Evolutionary conservation across 768 basidiomycete species (phyloP).

Genomic region (Termitomyces titanicus): DNA sequence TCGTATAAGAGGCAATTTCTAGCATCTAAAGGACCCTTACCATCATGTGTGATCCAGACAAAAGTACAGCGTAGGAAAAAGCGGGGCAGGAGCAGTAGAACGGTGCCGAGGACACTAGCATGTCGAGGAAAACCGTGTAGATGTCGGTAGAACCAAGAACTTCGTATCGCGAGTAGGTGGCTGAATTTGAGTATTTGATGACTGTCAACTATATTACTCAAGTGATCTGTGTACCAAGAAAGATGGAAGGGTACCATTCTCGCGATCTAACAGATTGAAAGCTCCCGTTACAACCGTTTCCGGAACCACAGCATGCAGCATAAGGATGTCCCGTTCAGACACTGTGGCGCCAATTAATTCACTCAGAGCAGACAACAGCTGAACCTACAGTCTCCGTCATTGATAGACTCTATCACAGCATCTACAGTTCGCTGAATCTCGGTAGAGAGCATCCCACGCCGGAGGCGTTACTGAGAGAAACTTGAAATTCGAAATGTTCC

Average conservation of each 20-base stretch:
- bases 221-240: neutral
- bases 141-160: constrained; percentile 64
- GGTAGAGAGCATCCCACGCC: constrained; percentile 18
- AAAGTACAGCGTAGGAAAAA: constrained; percentile 61
- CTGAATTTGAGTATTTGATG: constrained; percentile 52
- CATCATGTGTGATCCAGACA: constrained; percentile 60
- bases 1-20: neutral
- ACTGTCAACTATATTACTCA: constrained; percentile 38
- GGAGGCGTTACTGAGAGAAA: neutral
- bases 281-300: constrained; percentile 65
- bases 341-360: constrained; percentile 21
- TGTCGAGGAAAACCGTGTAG: constrained; percentile 54
- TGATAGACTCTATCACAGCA: constrained; percentile 28
- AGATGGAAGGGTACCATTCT: constrained; percentile 43
- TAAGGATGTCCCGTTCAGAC: constrained; percentile 51
- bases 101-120: constrained; percentile 33
- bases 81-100: constrained; percentile 77
- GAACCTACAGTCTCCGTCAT: constrained; percentile 27
- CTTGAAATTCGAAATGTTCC: no score
- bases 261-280: constrained; percentile 72
- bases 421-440: constrained; percentile 21
- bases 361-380: neutral
- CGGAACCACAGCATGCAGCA: constrained; percentile 56
- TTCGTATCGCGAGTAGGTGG: constrained; percentile 60
- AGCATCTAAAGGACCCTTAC: constrained; percentile 29